Evolutionary conservation across 805 yeast genomes (phyloP), one percentile per base, ranked within the genome.

Genomic region (Candida montana): DNA sequence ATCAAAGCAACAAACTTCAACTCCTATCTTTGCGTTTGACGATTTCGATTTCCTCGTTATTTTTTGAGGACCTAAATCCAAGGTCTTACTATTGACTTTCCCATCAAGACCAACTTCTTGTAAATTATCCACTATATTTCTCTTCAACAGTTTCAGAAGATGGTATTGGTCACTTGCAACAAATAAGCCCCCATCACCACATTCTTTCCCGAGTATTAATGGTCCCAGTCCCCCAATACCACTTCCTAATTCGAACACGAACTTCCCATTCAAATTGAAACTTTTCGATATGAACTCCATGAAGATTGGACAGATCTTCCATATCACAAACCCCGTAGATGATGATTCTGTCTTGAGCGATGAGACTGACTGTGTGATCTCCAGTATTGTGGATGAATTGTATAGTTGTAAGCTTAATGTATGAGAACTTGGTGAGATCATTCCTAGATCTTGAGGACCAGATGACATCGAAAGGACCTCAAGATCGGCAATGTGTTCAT

Each of bases 311-410:
- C 79, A 66, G 1, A 77, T 63, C 32, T 64, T 62, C 89, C 89
- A 81, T 31, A 80, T 63, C 4, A 81, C 71, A 45, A 74, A 82
- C 11, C 89, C 89, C 0, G 87, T 80, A 5, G 82, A 72, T 11
- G 52, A 47, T 1, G 16, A 73, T 21, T 64, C 54, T 1, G 54
- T 51, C 20, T 59, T 55, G 2, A 67, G 51, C 0, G 56, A 47
- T 1, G 64, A 51, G 3, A 62, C 40, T 0, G 70, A 63, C 39
- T 68, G 73, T 13, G 36, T 37, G 17, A 37, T 42, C 5, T 32
- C 23, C 15, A 42, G 21, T 10, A 31, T 28, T 2, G 44, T 20
- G 7, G 39, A 19, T 23, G 44, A 36, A 19, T 41, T 42, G 42
- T 10, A 48, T 16, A 7, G 42, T 24, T 17, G 43, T 20, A 28